Percentiles rank a stretch among this genome's conserved stretches.
These are phyloP conservation scores for Teratosphaeria nubilosa DNA, from an alignment of 2,329 filamentous ascomycete genomes.

Conservation along the genomic window DNA sequence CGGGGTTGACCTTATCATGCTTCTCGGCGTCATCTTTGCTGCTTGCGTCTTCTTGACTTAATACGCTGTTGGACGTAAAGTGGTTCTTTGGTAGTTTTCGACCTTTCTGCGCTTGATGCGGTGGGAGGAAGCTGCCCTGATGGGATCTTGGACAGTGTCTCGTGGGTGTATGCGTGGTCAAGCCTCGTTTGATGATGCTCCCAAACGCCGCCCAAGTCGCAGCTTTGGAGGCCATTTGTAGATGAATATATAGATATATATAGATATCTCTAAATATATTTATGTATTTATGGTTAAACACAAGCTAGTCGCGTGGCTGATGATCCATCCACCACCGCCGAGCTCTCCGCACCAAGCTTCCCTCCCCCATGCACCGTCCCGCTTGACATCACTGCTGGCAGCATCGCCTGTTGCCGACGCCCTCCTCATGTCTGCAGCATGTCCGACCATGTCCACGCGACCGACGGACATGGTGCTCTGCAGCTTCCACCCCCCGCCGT, in stretches of 20 bases:
- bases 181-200: slow-evolving; percentile 13
- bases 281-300: too few relatives aligned
- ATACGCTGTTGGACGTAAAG: background rate
- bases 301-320: background rate
- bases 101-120: background rate
- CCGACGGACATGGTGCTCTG: slow-evolving; percentile 7
- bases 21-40: background rate
- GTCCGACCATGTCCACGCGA: slow-evolving; percentile 24
- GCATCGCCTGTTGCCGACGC: background rate
- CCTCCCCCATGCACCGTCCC: background rate
- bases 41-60: background rate
- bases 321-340: background rate
- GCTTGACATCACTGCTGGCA: slow-evolving; percentile 1
- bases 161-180: slow-evolving; percentile 12
- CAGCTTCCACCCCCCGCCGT: slow-evolving; percentile 7
- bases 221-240: slow-evolving; percentile 6
- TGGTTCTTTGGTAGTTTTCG: background rate
- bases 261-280: too few relatives aligned
- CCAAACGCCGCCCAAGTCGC: slow-evolving; percentile 23
- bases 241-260: background rate
- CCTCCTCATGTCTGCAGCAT: slow-evolving; percentile 27
- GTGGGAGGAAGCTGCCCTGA: slow-evolving; percentile 5
- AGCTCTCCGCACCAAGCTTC: background rate
- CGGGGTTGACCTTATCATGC: slow-evolving; percentile 4
- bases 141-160: slow-evolving; percentile 5